Conservation (phyloP, 495 filamentous ascomycete species). For the Neurospora terricola region DNA sequence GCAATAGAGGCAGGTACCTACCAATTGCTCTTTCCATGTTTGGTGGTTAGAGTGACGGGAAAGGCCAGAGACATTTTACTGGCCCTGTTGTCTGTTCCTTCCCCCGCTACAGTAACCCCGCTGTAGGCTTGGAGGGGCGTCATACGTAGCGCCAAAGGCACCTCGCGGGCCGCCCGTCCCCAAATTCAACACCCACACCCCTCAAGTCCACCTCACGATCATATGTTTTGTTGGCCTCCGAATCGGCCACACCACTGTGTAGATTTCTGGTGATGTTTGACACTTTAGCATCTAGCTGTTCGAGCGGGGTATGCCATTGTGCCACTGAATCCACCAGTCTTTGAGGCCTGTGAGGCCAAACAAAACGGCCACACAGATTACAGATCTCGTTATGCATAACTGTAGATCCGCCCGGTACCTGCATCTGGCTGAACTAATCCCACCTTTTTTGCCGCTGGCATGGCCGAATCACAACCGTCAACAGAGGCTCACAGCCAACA, state of each 20-base stretch:
- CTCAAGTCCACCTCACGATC: not conserved
- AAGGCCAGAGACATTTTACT: not conserved
- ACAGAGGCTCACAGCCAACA: not conserved
- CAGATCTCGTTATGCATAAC: not conserved
- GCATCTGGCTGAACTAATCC: not conserved
- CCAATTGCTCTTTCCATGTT: not conserved
- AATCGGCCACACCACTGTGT: not conserved
- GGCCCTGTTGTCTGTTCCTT: not conserved
- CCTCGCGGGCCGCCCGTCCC: not conserved
- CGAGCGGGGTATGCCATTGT: not conserved
- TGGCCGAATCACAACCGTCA: not conserved
- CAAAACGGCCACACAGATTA: not conserved
- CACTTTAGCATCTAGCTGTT: not conserved
- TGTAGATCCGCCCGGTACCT: not conserved
- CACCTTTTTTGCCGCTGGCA: not conserved
- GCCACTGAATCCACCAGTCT: not conserved
- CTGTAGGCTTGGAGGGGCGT: not conserved
- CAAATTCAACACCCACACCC: not conserved
- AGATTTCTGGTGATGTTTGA: not conserved
- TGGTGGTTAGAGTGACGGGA: not conserved
- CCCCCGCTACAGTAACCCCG: not conserved
- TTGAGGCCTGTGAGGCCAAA: not conserved
- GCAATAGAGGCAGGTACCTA: not conserved
- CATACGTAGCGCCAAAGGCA: not conserved
- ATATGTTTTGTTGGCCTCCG: not conserved